These are phyloP conservation scores for Papiliotrema nemorosa DNA, from an alignment of 1,284 basidiomycete genomes.

Conservation along the genomic window DNA sequence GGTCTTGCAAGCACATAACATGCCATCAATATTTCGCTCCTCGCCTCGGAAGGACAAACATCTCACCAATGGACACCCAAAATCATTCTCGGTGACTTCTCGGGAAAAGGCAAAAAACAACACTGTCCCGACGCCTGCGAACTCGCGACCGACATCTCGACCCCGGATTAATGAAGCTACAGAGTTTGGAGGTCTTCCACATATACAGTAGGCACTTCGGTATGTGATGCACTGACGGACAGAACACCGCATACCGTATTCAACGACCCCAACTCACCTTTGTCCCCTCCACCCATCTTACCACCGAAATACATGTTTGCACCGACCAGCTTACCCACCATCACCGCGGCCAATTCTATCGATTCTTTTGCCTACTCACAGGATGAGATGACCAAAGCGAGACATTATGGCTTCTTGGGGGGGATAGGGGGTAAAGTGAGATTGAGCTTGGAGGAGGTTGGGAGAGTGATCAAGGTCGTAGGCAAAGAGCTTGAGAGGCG, in stretches of 20 bases:
- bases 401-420: slow-evolving; percentile 38
- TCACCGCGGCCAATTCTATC: slow-evolving; percentile 21
- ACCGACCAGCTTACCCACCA: slow-evolving; percentile 26
- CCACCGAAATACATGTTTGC: slow-evolving; percentile 34
- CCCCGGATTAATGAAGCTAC: background rate
- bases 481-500: slow-evolving; percentile 67
- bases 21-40: slow-evolving; percentile 5
- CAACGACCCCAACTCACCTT: background rate
- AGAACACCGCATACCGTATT: background rate
- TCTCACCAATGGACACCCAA: background rate
- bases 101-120: background rate
- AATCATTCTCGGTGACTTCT: slow-evolving; percentile 4
- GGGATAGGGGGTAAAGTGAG: slow-evolving; percentile 44
- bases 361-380: slow-evolving; percentile 26
- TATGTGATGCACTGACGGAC: background rate
- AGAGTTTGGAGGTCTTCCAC: background rate
- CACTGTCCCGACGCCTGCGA: too few species aligned
- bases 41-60: background rate
- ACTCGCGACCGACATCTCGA: too few species aligned
- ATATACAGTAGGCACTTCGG: background rate
- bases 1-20: background rate
- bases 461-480: slow-evolving; percentile 65
- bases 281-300: slow-evolving; percentile 3
- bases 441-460: slow-evolving; percentile 69
- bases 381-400: slow-evolving; percentile 19